Base-by-base conservation (phyloP, 2,329 filamentous ascomycete species). In the Stachybotrys chartarum region DNA sequence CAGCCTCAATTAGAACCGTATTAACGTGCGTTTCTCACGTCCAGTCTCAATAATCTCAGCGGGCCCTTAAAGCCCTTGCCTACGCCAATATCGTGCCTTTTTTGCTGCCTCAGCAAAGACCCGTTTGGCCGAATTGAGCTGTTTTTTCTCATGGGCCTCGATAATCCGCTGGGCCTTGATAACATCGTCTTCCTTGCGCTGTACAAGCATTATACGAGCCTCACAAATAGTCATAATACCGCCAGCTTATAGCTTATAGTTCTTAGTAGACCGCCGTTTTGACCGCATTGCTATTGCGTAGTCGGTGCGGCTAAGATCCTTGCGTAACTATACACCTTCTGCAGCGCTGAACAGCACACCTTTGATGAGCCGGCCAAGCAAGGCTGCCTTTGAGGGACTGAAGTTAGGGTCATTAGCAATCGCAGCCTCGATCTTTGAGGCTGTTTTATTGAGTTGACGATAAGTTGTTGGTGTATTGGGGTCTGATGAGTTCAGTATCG, bases 1-100 rank as follows among this genome's bases (percentile, higher is more conserved):
- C 6, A 70, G 75, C 52, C 53, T 74, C 6, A 14, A 42, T 50
- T 50, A 50, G 24, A 50, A 50, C 11, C 48, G 4, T 31, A 30
- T 18, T 31, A 50, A 50, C 5, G 4, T 30, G 14, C 48, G 18
- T 50, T 50, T 50, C 11, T 11, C 5, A 31, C 8, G 8, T 16
- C 48, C 48, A 50, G 48, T 30, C 24, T 32, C 8, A 50, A 50
- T 24, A 50, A 50, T 50, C 48, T 50, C 48, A 10, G 48, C 48
- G 5, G 48, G 17, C 24, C 10, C 4, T 50, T 6, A 32, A 18
- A 50, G 12, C 24, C 48, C 48, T 30, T 30, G 3, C 30, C 14
- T 7, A 3, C 7, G 17, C 48, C 8, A 50, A 12, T 16, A 16
- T 50, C 8, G 5, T 30, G 48, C 48, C 16, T n/a, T 32, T 50